Evolutionary conservation across 176 grass and related monocot genomes (phyloP).

Genomic region (Hordeum marinum): DNA sequence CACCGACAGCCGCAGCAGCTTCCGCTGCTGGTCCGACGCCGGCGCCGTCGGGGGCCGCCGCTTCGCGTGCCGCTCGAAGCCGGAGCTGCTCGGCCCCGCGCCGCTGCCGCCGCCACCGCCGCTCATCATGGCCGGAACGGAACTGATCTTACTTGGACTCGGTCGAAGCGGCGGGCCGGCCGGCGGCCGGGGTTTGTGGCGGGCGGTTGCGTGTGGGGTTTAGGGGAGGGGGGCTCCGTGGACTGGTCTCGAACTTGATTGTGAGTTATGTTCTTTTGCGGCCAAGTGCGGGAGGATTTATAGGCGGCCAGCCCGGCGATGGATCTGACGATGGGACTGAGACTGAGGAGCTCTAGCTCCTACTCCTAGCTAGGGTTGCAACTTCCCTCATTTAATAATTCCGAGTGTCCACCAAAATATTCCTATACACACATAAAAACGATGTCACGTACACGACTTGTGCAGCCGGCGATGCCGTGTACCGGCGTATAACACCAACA

Average conservation of each 20-base stretch:
- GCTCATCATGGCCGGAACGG: conserved; percentile 13
- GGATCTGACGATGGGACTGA: background rate
- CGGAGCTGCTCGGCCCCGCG: background rate
- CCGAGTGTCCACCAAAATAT: background rate
- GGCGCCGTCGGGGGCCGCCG: conserved; percentile 7
- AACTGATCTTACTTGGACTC: background rate
- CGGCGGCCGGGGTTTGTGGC: background rate
- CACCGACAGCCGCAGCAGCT: conserved; percentile 54
- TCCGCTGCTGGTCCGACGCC: background rate
- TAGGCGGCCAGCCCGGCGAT: background rate
- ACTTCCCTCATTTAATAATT: background rate
- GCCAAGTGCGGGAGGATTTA: conserved; percentile 5
- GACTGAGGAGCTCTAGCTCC: background rate
- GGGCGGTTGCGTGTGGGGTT: conserved; percentile 7
- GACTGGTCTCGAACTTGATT: background rate
- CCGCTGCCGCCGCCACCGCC: conserved; percentile 6
- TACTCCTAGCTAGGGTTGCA: background rate
- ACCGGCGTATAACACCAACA: background rate
- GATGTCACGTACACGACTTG: background rate
- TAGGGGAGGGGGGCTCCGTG: background rate
- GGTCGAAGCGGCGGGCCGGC: background rate
- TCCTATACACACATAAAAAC: background rate
- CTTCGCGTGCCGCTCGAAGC: conserved; percentile 21
- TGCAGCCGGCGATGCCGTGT: background rate
- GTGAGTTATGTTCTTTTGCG: background rate